Evolutionary conservation across 1,284 basidiomycete genomes (phyloP).

Genomic region (Cryptococcus depauperatus): DNA sequence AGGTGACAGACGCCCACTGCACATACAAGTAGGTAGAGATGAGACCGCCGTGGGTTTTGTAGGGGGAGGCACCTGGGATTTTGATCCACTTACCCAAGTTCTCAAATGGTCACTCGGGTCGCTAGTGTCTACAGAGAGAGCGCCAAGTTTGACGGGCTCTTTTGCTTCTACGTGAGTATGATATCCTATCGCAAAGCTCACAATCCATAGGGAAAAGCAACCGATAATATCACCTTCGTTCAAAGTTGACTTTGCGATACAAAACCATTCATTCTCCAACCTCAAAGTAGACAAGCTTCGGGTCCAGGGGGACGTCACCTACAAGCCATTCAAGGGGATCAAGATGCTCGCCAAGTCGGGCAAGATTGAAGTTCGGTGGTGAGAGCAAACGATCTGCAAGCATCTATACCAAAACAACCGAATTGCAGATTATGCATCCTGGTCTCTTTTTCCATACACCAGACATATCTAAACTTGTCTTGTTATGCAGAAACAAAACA

Average conservation of each 20-base stretch:
- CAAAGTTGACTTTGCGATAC: slow-evolving; percentile 61
- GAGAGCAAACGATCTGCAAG: too few species aligned
- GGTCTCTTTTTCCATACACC: too few species aligned
- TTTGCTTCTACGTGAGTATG: slow-evolving; percentile 53
- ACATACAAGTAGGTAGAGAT: slow-evolving; percentile 48
- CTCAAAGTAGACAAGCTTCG: slow-evolving; percentile 78
- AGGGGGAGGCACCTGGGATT: slow-evolving; percentile 64
- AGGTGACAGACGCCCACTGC: slow-evolving; percentile 42
- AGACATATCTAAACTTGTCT: too few species aligned
- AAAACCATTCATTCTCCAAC: slow-evolving; percentile 65
- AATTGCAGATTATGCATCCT: too few species aligned
- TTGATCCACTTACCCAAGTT: slow-evolving; percentile 61
- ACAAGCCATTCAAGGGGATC: slow-evolving; percentile 59
- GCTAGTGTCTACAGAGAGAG: slow-evolving; percentile 58
- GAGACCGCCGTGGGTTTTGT: slow-evolving; percentile 40
- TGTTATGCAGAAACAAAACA: too few species aligned
- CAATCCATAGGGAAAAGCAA: slow-evolving; percentile 14
- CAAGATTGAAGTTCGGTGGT: slow-evolving; percentile 42
- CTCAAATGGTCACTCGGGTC: slow-evolving; percentile 68
- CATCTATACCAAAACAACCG: too few species aligned
- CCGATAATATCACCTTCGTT: slow-evolving; percentile 61
- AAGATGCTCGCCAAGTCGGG: slow-evolving; percentile 37
- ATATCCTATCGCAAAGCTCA: not conserved
- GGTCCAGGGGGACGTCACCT: slow-evolving; percentile 54
- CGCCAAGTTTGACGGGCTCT: slow-evolving; percentile 65